Conservation (phyloP, 148 eudicot genomes). For the Salicornia ramosissima region DNA sequence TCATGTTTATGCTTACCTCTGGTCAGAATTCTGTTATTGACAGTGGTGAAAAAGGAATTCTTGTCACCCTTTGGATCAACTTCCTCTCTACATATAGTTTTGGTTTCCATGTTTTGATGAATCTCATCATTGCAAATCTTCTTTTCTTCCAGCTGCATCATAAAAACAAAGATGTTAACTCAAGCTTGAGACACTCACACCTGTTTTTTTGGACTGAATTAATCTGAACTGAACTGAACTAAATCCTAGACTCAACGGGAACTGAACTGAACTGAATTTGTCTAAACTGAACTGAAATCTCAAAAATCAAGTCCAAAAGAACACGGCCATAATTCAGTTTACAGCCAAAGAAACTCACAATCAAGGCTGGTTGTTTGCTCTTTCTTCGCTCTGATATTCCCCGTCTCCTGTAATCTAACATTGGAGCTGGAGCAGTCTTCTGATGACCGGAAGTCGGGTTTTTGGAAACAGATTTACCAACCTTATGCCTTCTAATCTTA, state of each 20-base stretch:
- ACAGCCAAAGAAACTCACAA: constrained; percentile 29
- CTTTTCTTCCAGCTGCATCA: constrained; percentile 38
- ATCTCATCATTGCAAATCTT: constrained; percentile 13
- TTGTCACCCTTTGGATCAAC: constrained; percentile 17
- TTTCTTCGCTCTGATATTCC: constrained; percentile 25
- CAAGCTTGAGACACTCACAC: constrained; percentile 3
- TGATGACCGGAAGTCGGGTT: constrained; percentile 20
- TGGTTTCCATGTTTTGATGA: constrained; percentile 16
- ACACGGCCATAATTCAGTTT: too few species aligned
- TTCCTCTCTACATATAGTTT: constrained; percentile 1
- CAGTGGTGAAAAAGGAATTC: constrained; percentile 13
- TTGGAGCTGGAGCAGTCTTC: constrained; percentile 15
- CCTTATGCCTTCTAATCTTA: constrained; percentile 28
- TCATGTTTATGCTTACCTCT: constrained; percentile 51
- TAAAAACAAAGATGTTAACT: not conserved
- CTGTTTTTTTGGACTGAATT: too few species aligned
- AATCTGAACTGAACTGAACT: too few species aligned
- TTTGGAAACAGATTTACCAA: constrained; percentile 25
- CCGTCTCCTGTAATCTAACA: constrained; percentile 21
- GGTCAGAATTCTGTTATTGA: constrained; percentile 22
- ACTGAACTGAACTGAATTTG: too few species aligned
- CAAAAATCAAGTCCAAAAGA: too few species aligned
- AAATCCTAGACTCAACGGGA: too few species aligned
- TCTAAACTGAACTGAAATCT: too few species aligned
- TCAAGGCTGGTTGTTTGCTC: constrained; percentile 16